Base-by-base conservation (phyloP, 2,329 filamentous ascomycete species). In the Exophiala dermatitidis region DNA sequence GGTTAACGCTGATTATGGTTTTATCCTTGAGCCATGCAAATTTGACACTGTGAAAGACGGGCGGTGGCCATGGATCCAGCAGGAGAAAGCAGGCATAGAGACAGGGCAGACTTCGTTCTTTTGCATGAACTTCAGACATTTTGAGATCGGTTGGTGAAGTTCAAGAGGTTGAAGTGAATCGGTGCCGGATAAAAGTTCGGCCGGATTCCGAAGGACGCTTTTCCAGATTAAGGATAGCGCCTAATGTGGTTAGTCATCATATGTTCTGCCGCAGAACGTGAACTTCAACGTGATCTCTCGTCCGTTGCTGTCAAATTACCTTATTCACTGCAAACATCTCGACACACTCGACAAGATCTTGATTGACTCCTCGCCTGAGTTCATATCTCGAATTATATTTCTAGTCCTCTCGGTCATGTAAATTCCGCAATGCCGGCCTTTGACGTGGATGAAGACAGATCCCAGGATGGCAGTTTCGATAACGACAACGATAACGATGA, bases 401-500 rank as follows among this genome's bases (percentile, higher is more conserved):
- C 4, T 26, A 41, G 6, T 5, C 12, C 38, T 6, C n/a, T 26
- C 19, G n/a, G 38, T 41, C 38, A 41, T 41, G 38, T 41, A 12
- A 41, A 28, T 41, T 28, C 12, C 38, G 59, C n/a, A 46, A 68
- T 68, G 66, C 64, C 64, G 33, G 59, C 65, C n/a, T 46, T 46
- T 50, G 61, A 62, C 30, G 66, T 64, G 4, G 72, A 74, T 34
- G 72, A 74, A 34, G 47, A 76, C 54, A 75, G 42, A 32, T 45
- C 42, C 10, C 42, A 45, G 29, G 42, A 45, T 45, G 42, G 42
- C 28, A 45, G 42, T 32, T 64, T 67, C 49, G 61, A 62, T 32
- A 66, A 65, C 33, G 46, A 76, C 54, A 75, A 76, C 47, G 73
- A 75, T 50, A 68, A 69, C 53, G 72, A 75, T 29, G 73, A 75